phyloP scores from a whole-genome alignment of 2,329 filamentous ascomycete genomes.

The Pezicula radicicola region DNA sequence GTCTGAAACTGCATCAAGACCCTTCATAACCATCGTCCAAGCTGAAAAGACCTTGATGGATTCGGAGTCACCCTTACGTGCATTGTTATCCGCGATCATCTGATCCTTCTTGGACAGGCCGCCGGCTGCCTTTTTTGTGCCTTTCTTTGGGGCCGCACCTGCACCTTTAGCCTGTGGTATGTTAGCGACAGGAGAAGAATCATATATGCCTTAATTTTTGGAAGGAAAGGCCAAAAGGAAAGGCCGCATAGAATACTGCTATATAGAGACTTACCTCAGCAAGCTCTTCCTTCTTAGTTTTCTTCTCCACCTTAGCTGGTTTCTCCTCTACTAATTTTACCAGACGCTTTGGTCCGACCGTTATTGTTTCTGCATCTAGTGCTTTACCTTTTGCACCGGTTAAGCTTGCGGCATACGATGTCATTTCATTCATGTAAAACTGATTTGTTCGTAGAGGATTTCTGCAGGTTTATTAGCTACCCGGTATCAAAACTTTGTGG shows the following conservation, averaged over 20 bases:
- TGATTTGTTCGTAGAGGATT: constrained; percentile 44
- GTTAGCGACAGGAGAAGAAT: background rate
- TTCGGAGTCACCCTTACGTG: constrained; percentile 25
- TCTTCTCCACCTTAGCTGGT: constrained; percentile 7
- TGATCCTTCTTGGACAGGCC: constrained; percentile 32
- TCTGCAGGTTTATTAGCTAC: constrained; percentile 11
- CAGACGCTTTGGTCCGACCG: constrained; percentile 36
- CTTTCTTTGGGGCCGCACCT: constrained; percentile 18
- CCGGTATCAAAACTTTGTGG: background rate
- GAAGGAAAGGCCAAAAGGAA: background rate
- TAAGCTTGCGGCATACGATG: constrained; percentile 66
- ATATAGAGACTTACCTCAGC: constrained; percentile 1
- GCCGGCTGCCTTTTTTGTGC: constrained; percentile 35
- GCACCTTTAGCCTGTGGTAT: constrained; percentile 6
- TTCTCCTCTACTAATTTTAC: constrained; percentile 24
- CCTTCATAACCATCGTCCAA: constrained; percentile 27
- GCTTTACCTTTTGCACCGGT: constrained; percentile 61
- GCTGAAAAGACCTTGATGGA: constrained; percentile 27
- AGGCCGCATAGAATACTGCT: background rate
- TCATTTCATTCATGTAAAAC: constrained; percentile 64
- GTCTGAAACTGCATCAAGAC: constrained; percentile 20
- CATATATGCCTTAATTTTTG: background rate
- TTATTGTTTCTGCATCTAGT: constrained; percentile 62
- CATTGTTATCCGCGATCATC: constrained; percentile 27
- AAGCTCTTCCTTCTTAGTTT: constrained; percentile 21